These are phyloP conservation scores for Gentiana dahurica DNA, from an alignment of 257 asterid genomes.

Conservation along the genomic window DNA sequence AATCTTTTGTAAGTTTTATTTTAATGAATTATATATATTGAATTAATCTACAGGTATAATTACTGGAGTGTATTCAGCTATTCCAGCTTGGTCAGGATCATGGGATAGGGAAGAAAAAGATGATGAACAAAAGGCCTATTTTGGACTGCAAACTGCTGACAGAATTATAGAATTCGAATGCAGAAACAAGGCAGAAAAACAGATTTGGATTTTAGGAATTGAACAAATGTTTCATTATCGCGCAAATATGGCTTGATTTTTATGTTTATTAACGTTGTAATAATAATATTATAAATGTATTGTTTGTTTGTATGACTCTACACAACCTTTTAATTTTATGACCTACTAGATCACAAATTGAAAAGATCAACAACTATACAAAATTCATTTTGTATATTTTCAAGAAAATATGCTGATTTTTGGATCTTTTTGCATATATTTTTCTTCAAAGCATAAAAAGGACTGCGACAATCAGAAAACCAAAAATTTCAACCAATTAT, in stretches of 20 bases:
- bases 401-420: constrained; percentile 1
- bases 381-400: not conserved
- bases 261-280: not conserved
- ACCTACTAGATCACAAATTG: no score
- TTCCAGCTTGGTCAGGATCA: constrained; percentile 58
- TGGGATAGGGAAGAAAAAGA: constrained; percentile 33
- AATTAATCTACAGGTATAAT: constrained; percentile 33
- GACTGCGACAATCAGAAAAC: constrained; percentile 18
- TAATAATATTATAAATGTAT: no score
- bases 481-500: constrained; percentile 33
- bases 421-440: not conserved
- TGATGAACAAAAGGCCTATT: constrained; percentile 50
- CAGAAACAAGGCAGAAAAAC: constrained; percentile 52
- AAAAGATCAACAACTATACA: no score
- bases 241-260: constrained; percentile 16
- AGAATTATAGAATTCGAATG: constrained; percentile 77
- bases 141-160: constrained; percentile 64
- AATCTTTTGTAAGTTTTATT: no score
- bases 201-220: constrained; percentile 78
- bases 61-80: constrained; percentile 40
- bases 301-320: no score
- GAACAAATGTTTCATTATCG: constrained; percentile 59
- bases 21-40: no score
- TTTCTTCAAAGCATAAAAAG: not conserved
- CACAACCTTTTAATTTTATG: no score